Conservation (phyloP, 768 basidiomycete genomes). For the Russula virescens region DNA sequence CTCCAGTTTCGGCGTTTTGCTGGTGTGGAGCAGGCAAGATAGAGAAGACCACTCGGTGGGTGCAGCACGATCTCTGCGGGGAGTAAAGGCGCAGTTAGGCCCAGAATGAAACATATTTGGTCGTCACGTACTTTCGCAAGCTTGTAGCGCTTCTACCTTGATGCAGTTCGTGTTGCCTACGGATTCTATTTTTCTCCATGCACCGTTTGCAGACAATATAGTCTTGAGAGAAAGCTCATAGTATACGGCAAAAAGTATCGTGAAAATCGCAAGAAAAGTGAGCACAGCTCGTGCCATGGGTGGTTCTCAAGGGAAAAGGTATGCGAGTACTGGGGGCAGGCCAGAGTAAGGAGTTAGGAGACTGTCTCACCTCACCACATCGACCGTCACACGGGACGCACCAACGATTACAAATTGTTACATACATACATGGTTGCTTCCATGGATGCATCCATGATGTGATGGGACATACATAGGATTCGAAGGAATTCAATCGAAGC, state of each 20-base stretch:
- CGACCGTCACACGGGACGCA: too few species aligned
- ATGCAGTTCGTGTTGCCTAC: conserved; percentile 47
- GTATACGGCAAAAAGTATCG: conserved; percentile 39
- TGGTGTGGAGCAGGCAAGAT: conserved; percentile 57
- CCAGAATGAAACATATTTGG: not conserved
- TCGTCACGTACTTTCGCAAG: conserved; percentile 56
- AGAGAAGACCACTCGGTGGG: conserved; percentile 49
- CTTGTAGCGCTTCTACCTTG: conserved; percentile 47
- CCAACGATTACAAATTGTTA: too few species aligned
- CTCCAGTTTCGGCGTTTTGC: conserved; percentile 46
- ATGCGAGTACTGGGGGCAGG: not conserved
- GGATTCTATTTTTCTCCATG: conserved; percentile 39
- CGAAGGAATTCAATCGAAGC: too few species aligned
- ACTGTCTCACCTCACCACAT: too few species aligned
- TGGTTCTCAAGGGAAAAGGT: not conserved
- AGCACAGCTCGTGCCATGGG: conserved; percentile 7
- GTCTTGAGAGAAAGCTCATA: conserved; percentile 48
- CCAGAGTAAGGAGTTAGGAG: too few species aligned
- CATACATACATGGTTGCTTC: too few species aligned
- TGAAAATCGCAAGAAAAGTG: conserved; percentile 28
- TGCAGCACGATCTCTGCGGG: conserved; percentile 53
- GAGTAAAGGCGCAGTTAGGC: not conserved
- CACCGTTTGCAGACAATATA: conserved; percentile 38
- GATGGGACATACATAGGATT: too few species aligned
- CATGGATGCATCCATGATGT: too few species aligned